Percentiles rank a stretch among this genome's conserved stretches.
phyloP scores from a whole-genome alignment of 176 grass and related monocot species.

The Zizania latifolia region DNA sequence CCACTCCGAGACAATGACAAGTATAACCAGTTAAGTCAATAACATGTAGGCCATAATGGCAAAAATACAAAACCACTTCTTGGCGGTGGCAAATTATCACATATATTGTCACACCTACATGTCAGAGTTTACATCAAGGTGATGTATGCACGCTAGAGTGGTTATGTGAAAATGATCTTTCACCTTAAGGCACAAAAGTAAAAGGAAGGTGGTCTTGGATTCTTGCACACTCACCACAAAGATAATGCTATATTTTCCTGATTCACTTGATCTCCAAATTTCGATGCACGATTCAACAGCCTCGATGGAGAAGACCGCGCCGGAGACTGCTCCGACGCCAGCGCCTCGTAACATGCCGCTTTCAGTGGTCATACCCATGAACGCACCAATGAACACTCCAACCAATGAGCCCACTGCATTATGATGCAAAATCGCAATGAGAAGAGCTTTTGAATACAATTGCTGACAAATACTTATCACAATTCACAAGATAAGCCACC shows the following conservation, averaged over 20 bases:
- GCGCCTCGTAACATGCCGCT: constrained; percentile 71
- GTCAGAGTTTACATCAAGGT: constrained; percentile 1
- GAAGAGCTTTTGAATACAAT: background rate
- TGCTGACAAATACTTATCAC: no score
- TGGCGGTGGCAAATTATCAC: no score
- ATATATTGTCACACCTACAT: background rate
- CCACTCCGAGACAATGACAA: no score
- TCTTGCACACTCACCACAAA: constrained; percentile 60
- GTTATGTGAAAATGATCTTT: constrained; percentile 37
- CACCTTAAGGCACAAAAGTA: background rate
- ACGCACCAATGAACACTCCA: constrained; percentile 67
- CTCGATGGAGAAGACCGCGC: constrained; percentile 85
- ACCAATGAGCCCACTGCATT: constrained; percentile 69
- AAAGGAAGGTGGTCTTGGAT: background rate
- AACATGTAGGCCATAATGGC: no score
- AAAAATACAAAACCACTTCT: no score
- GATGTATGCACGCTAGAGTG: background rate
- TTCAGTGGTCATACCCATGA: constrained; percentile 76
- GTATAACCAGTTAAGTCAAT: no score
- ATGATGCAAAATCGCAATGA: background rate
- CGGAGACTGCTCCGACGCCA: constrained; percentile 75
- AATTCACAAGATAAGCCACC: background rate
- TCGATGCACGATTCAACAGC: constrained; percentile 83
- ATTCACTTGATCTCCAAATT: constrained; percentile 73
- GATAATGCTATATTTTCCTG: constrained; percentile 69